Evolutionary conservation across 2,329 filamentous ascomycete species (phyloP), one percentile per base, ranked within the genome.

Genomic region (Salinomyces thailandicus): DNA sequence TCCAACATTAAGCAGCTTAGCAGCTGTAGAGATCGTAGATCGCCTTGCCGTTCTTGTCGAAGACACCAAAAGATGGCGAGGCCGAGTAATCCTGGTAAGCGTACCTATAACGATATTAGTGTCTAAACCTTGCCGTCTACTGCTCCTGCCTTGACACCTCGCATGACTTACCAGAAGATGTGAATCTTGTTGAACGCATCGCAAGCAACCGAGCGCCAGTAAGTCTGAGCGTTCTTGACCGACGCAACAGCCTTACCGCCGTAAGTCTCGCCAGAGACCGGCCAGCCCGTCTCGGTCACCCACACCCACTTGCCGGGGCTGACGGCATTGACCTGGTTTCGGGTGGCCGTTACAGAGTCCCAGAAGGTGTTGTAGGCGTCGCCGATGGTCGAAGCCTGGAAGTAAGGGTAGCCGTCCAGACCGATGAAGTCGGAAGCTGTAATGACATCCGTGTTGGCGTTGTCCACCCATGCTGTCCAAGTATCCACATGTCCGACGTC

Each of bases 401-500:
- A 81, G 66, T 77, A 80, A 18, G 77, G n/a, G 29, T 36, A 80
- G 52, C 74, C 74, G 46, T 81, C 74, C 26, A 77, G 69, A 33
- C 77, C 76, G 39, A 81, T 55, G 58, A 72, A 81, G 63, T 82
- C 78, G 42, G 72, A 66, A 37, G 73, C 75, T 40, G 72, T 64
- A 45, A 80, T 68, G 41, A 81, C 75, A 37, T 62, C 59, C 49
- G 67, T 67, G 64, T 79, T 80, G 52, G 67, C 68, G 39, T 57
- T 43, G 59, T 81, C 72, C 31, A 70, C 65, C 73, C 53, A 57
- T 5, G 50, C 51, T 15, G 45, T 52, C 52, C 53, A 80, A 35
- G 77, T 81, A 59, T 82, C 78, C 47, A 81, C 77, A 57, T 81
- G 78, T 17, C 77, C 76, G 43, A 79, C 62, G 33, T 73, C 61